These are phyloP conservation scores for Candida schatavii DNA, from an alignment of 805 yeast species.

Conservation along the genomic window DNA sequence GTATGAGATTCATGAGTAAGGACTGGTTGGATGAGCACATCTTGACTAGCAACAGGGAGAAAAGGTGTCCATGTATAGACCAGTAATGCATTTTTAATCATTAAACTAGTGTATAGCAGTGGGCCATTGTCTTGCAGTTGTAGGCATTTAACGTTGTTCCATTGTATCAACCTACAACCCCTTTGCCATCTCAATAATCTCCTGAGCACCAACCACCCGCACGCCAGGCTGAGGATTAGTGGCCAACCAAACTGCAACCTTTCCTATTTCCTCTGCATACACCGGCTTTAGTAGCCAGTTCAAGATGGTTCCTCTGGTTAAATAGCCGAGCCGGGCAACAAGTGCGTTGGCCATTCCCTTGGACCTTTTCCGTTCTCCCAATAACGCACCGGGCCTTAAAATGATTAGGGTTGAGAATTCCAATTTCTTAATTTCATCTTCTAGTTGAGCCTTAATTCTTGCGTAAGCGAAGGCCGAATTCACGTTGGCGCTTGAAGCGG, in stretches of 20 bases:
- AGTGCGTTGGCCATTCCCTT: conserved; percentile 37
- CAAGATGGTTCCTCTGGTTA: conserved; percentile 1
- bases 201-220: conserved; percentile 16
- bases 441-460: conserved; percentile 72
- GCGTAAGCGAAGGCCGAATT: conserved; percentile 59
- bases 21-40: conserved; percentile 39
- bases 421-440: conserved; percentile 59
- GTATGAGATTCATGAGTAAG: conserved; percentile 27
- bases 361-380: conserved; percentile 56
- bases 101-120: no score
- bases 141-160: no score
- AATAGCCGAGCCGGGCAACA: conserved; percentile 20
- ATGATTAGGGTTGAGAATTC: conserved; percentile 72
- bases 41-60: conserved; percentile 19
- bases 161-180: conserved; percentile 7
- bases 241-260: conserved; percentile 48
- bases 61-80: conserved; percentile 19
- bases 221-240: conserved; percentile 22
- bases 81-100: no score
- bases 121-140: no score
- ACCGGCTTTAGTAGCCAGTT: conserved; percentile 37
- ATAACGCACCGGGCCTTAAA: conserved; percentile 70
- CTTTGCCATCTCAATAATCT: conserved; percentile 18
- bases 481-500: conserved; percentile 62
- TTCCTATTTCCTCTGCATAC: conserved; percentile 63